Base-by-base conservation (phyloP, 805 yeast genomes). In the Clavispora vitiphila region DNA sequence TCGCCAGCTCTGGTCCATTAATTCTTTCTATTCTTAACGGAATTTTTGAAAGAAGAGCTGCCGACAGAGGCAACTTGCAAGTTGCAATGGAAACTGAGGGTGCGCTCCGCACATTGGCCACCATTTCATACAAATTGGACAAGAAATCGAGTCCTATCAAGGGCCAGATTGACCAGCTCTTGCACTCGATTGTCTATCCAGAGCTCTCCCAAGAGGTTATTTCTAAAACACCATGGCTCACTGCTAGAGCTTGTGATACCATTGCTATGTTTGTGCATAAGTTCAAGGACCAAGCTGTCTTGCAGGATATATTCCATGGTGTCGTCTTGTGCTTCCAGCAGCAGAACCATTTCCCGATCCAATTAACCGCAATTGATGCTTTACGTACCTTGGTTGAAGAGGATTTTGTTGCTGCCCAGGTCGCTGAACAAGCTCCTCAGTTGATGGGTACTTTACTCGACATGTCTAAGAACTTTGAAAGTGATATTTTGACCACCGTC, bases 361-460 rank as follows among this genome's bases (percentile, higher is more conserved):
- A 72, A 53, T 59, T 76, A 38, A 74, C 77, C 19, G 72, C 78
- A 10, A 74, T 76, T 9, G 80, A 75, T 56, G 78, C 80, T 1
- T 64, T 76, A 53, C 58, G 77, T 16, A 64, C 74, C 8, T 64
- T 74, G 41, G 68, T 70, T 4, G 65, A 67, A 12, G 61, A 89
- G 46, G 72, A 42, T 4, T 40, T 38, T 26, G 54, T 51, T 3
- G 72, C 74, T 8, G 67, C 61, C 8, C 68, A 63, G 37, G 60
- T 69, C 32, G 62, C 74, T 3, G 66, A 56, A 21, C 74, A 69
- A 45, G 72, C 69, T 1, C 74, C 74, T 7, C 74, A 69, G 47
- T 58, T 69, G 36, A 69, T 69, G 74, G 65, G 66, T 11, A 64
- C 62, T 10, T 60, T 69, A 41, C 64, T 70, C 42, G 72, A 68